Evolutionary conservation across 306 rosid genomes (phyloP), one percentile per base, ranked within the genome.

Genomic region (Gleditsia sinensis): DNA sequence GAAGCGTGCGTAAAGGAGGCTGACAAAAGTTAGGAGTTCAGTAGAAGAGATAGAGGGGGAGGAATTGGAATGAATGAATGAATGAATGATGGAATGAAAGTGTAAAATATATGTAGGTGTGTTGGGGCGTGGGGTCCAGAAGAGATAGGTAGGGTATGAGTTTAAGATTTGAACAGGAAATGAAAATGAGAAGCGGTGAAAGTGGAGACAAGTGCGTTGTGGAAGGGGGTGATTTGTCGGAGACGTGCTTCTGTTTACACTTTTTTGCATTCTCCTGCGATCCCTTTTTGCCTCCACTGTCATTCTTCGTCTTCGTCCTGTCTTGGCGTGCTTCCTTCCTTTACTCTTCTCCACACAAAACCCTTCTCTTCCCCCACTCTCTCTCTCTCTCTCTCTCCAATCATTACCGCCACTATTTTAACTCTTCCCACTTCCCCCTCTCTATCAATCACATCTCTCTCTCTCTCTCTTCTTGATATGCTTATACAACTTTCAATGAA

Each of bases 1-100:
- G 77, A 80, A 67, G 91, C 88, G 88, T 86, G 94, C 88, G 58
- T 12, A 89, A 89, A 86, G 86, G 83, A 71, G 63, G 80, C 85
- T 89, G 91, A 78, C 88, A 89, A 84, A 78, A 84, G 63, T 76
- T 12, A 62, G n/a, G n/a, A n/a, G n/a, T n/a, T n/a, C n/a, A n/a
- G n/a, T n/a, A n/a, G n/a, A n/a, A n/a, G n/a, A n/a, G n/a, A n/a
- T n/a, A n/a, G n/a, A n/a, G n/a, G n/a, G n/a, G n/a, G n/a, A n/a
- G n/a, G n/a, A n/a, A n/a, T n/a, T n/a, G n/a, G n/a, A n/a, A n/a
- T n/a, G n/a, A n/a, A n/a, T n/a, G n/a, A n/a, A n/a, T n/a, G n/a
- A n/a, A n/a, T n/a, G n/a, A n/a, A n/a, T n/a, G n/a, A n/a, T n/a
- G n/a, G n/a, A n/a, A n/a, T n/a, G n/a, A n/a, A n/a, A n/a, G n/a